A percentile compares a stretch with the other conserved stretches of the same genome.
phyloP scores from a whole-genome alignment of 768 basidiomycete genomes.

The Dentipellis sp. region DNA sequence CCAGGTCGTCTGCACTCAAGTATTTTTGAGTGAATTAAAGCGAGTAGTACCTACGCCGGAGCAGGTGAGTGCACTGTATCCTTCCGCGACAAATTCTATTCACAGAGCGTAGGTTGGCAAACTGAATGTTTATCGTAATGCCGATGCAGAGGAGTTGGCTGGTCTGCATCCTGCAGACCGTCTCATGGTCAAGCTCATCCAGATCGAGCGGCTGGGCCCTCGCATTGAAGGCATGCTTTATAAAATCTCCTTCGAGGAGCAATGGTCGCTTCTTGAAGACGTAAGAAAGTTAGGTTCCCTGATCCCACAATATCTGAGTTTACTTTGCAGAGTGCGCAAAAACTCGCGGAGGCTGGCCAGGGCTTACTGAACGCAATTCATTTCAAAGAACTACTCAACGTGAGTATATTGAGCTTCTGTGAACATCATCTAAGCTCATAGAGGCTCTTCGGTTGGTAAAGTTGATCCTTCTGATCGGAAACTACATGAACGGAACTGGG shows the following conservation, averaged over 20 bases:
- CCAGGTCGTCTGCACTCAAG: slow-evolving; percentile 75
- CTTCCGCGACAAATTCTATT: too few species aligned
- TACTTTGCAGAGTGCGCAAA: slow-evolving; percentile 57
- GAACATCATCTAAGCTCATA: neutral
- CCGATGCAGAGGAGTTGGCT: slow-evolving; percentile 79
- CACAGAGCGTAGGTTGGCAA: slow-evolving; percentile 57
- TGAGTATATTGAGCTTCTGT: slow-evolving; percentile 23
- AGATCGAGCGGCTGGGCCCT: slow-evolving; percentile 80
- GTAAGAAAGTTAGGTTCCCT: slow-evolving; percentile 30
- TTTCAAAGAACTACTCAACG: slow-evolving; percentile 87
- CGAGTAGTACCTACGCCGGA: slow-evolving; percentile 87
- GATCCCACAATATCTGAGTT: slow-evolving; percentile 6
- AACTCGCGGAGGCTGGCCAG: slow-evolving; percentile 73
- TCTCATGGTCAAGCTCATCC: slow-evolving; percentile 93
- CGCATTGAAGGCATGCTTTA: slow-evolving; percentile 97
- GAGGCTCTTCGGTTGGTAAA: slow-evolving; percentile 14
- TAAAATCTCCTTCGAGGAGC: slow-evolving; percentile 81
- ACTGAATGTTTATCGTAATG: slow-evolving; percentile 80
- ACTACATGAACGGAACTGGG: slow-evolving; percentile 97
- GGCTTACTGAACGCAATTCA: slow-evolving; percentile 71
- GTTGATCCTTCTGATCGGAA: slow-evolving; percentile 92
- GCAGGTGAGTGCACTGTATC: slow-evolving; percentile 39
- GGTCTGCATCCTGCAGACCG: slow-evolving; percentile 91
- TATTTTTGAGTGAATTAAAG: slow-evolving; percentile 84
- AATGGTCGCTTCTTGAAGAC: slow-evolving; percentile 72